Conservation (phyloP, 2,329 filamentous ascomycete genomes). For the Trichoderma aggressivum region DNA sequence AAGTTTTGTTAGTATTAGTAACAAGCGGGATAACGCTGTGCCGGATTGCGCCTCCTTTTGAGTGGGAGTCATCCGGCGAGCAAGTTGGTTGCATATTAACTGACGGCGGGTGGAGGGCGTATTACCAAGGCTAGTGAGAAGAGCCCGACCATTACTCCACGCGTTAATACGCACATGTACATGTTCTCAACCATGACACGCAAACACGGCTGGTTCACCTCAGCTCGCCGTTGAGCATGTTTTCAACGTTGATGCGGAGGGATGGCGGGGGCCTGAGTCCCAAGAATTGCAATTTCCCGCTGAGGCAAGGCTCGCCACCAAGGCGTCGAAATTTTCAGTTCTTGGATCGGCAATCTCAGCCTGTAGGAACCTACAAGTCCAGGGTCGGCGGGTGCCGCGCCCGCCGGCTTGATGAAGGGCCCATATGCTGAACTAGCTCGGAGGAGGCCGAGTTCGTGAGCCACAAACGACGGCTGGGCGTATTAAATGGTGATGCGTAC, state of each 20-base stretch:
- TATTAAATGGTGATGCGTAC: not conserved
- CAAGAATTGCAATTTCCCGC: not conserved
- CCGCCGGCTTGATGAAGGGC: not conserved
- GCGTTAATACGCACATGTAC: not conserved
- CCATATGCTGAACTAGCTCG: not conserved
- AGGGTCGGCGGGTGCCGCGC: not conserved
- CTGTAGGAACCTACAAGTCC: not conserved
- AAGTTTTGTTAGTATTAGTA: not conserved
- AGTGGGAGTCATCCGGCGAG: slow-evolving; percentile 12
- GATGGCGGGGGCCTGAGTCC: not conserved
- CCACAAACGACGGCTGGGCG: not conserved
- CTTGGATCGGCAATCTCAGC: not conserved
- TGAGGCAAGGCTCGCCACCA: not conserved
- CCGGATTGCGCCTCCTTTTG: not conserved
- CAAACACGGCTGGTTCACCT: not conserved
- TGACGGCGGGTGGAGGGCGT: not conserved
- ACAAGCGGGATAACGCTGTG: not conserved
- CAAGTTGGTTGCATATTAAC: not conserved
- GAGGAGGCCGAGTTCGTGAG: not conserved
- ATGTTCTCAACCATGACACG: not conserved
- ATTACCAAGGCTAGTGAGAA: not conserved
- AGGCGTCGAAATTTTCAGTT: not conserved
- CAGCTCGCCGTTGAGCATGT: not conserved
- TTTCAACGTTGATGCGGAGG: not conserved
- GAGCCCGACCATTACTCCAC: slow-evolving; percentile 2